phyloP scores from a whole-genome alignment of 495 filamentous ascomycete species.

The Penicillium robsamsonii region DNA sequence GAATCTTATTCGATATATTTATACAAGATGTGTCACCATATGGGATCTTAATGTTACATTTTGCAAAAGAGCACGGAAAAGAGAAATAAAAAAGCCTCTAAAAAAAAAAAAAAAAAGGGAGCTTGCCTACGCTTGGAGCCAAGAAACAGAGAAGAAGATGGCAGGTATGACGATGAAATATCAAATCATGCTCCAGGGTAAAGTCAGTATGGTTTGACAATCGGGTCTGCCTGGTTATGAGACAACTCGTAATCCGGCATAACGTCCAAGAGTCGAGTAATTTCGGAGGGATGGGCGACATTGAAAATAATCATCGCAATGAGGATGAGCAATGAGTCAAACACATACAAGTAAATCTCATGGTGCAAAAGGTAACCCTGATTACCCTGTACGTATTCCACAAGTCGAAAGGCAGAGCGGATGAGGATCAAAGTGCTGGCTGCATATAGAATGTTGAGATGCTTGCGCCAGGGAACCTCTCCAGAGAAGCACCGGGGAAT shows the following conservation, averaged over 20 bases:
- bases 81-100: too few relatives aligned
- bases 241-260: neutral
- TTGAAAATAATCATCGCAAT: constrained; percentile 49
- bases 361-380: constrained; percentile 46
- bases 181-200: too few relatives aligned
- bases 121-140: too few relatives aligned
- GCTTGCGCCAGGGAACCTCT: constrained; percentile 23
- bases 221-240: neutral
- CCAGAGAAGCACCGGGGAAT: constrained; percentile 40
- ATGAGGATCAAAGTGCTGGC: constrained; percentile 53
- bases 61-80: too few relatives aligned
- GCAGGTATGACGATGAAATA: too few relatives aligned
- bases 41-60: too few relatives aligned
- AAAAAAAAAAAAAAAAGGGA: too few relatives aligned
- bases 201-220: neutral
- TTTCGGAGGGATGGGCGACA: constrained; percentile 25
- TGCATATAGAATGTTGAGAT: neutral
- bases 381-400: constrained; percentile 58
- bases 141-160: too few relatives aligned
- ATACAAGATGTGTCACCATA: too few relatives aligned
- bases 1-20: too few relatives aligned
- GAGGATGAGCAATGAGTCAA: constrained; percentile 57
- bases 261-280: constrained; percentile 4
- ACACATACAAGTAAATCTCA: constrained; percentile 59
- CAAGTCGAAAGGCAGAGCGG: constrained; percentile 54